phyloP scores from a whole-genome alignment of 2,329 filamentous ascomycete genomes.

The Ramularia endophylla region DNA sequence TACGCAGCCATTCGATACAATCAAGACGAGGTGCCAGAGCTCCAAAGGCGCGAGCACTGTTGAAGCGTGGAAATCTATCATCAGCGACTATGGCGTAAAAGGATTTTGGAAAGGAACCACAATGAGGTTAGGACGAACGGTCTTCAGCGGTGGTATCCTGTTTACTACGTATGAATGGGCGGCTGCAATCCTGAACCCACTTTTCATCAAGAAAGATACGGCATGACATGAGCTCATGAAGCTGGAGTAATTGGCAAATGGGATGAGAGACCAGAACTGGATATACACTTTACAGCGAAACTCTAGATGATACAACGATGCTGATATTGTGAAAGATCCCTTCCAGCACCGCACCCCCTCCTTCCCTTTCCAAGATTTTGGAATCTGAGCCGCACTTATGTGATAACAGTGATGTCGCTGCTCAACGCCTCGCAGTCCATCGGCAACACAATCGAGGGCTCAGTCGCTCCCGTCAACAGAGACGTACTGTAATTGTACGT shows the following conservation, averaged over 20 bases:
- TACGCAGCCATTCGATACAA: slow-evolving; percentile 57
- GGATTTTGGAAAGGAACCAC: slow-evolving; percentile 64
- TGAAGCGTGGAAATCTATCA: slow-evolving; percentile 51
- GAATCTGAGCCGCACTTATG: too few relatives aligned
- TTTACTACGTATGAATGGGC: slow-evolving; percentile 59
- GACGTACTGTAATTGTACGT: slow-evolving; percentile 5
- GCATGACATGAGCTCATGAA: neutral
- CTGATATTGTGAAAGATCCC: too few relatives aligned
- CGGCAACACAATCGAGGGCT: too few relatives aligned
- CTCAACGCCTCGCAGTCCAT: too few relatives aligned
- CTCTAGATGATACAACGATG: too few relatives aligned
- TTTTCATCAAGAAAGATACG: slow-evolving; percentile 12
- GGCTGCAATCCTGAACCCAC: slow-evolving; percentile 42
- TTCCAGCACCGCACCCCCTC: too few relatives aligned
- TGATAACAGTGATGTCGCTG: too few relatives aligned
- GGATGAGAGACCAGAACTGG: neutral
- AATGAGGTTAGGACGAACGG: slow-evolving; percentile 59
- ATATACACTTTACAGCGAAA: too few relatives aligned
- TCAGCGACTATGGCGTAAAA: slow-evolving; percentile 52
- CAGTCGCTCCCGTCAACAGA: too few relatives aligned
- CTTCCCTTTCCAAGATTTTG: too few relatives aligned
- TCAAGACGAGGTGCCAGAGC: slow-evolving; percentile 59
- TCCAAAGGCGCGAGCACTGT: slow-evolving; percentile 52
- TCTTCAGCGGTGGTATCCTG: slow-evolving; percentile 61
- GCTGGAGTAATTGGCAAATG: slow-evolving; percentile 3